Evolutionary conservation across 495 filamentous ascomycete genomes (phyloP).

Genomic region (Penicillium paradoxum): DNA sequence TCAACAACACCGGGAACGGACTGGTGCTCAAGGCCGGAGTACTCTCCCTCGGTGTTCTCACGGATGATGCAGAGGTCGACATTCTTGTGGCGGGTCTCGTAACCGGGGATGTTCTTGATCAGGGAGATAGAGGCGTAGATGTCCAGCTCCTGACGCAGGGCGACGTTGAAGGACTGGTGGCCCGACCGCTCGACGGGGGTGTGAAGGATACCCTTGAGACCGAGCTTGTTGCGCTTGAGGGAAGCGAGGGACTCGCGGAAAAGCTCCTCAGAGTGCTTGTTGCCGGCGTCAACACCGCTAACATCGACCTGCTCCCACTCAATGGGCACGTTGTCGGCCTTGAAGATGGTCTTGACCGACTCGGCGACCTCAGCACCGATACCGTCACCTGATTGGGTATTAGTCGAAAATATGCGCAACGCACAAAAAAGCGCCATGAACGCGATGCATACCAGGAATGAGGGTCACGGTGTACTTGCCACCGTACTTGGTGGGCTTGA

Average conservation of each 20-base stretch:
- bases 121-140: constrained; percentile 98
- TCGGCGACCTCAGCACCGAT: constrained; percentile 98
- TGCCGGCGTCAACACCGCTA: constrained; percentile 80
- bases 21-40: constrained; percentile 97
- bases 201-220: constrained; percentile 93
- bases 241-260: constrained; percentile 94
- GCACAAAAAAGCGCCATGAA: constrained; percentile 5
- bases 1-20: constrained; percentile 95
- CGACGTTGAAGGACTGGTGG: constrained; percentile 99
- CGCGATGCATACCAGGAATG: constrained; percentile 66
- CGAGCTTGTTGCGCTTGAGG: constrained; percentile 95
- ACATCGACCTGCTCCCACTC: constrained; percentile 99
- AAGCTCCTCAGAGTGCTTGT: constrained; percentile 86
- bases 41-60: constrained; percentile 99
- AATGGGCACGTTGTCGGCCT: constrained; percentile 97
- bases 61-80: constrained; percentile 98
- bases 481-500: constrained; percentile 98
- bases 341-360: constrained; percentile 97
- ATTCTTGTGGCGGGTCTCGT: constrained; percentile 91
- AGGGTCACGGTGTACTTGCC: constrained; percentile 99
- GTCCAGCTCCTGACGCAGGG: constrained; percentile 96
- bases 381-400: constrained; percentile 64
- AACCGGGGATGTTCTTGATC: constrained; percentile 99
- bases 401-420: background rate
- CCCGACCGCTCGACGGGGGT: constrained; percentile 95